Evolutionary conservation across 2,329 filamentous ascomycete species (phyloP), one percentile per base, ranked within the genome.

Genomic region (Coleophoma cylindrospora): DNA sequence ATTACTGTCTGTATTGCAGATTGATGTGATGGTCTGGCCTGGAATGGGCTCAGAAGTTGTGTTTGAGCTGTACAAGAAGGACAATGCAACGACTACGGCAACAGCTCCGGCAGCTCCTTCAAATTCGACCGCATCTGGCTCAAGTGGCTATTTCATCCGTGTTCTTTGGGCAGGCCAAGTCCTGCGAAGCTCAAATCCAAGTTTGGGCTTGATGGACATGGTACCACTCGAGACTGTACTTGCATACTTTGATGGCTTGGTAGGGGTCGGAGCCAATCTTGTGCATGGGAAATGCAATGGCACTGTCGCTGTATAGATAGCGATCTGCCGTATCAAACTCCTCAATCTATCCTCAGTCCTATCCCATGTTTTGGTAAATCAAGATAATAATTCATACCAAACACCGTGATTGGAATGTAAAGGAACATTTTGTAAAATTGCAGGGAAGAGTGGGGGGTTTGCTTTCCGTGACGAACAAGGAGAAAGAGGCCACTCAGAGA

Each of bases 41-140:
- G 88, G 88, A 0, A 91, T 92, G 87, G 88, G 88, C 0, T 74
- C 81, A 10, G 88, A 92, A 68, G 74, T 92, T 0, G 79, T 91
- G 0, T 90, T 91, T 63, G 88, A 92, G 70, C 63, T 91, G 32
- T 91, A 83, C 60, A 71, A 67, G 58, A 74, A 71, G 58, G 64
- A 65, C 40, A 55, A 61, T 3, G 15, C 40, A 8, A 48, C 49
- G 8, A 19, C 50, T n/a, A 34, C 10, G 9, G 17, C 41, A 3
- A 51, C 52, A 11, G n/a, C 55, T 3, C 43, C 52, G 3, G 37
- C 47, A 6, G 43, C 54, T 12, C 49, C 59, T 19, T 27, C 43
- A 36, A 55, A 34, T 14, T 44, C 21, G 33, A 50, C 33, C 52
- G 45, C 34, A 32, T 45, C 11, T 27, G 49, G 41, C 33, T 52